Evolutionary conservation across 192 early-diverging fungal species (phyloP), one percentile per base, ranked within the genome.

Genomic region (Spinellus fusiger): DNA sequence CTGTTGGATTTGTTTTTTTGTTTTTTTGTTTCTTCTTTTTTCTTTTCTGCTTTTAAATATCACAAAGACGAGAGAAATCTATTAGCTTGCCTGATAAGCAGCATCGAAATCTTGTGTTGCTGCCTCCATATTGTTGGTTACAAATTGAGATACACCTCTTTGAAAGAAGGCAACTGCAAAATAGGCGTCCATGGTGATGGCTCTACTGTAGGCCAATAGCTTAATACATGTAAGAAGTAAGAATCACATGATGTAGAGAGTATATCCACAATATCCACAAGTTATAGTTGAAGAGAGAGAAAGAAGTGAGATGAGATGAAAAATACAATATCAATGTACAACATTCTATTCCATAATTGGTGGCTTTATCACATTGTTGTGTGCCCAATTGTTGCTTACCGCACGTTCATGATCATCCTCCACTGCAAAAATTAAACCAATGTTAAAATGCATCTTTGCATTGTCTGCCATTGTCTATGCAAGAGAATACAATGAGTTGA

Each of bases 361-460:
- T 62, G 22, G 15, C 25, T 23, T n/a, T 33, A 9, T 32, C n/a
- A 18, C 31, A 37, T 28, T 55, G n/a, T 54, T 18, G 12, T 55
- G 52, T 51, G 23, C 26, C 26, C 20, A 35, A 61, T 18, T 26
- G 54, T 47, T 53, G 84, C 89, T 79, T 82, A 98, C 92, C 68
- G 94, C 96, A 61, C 77, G 81, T 22, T 87, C 77, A 69, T 86
- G 77, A 57, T 93, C 80, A 16, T 83, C 83, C 37, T 90, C 58
- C 25, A 85, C 88, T 3, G 91, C 79, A 51, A 84, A 83, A 38
- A 89, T 81, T 59, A 94, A 84, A 6, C 89, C 93, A 69, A 96
- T 92, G 73, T 96, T 98, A 75, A 97, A 98, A 72, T 94, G 92
- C 50, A 97, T 94, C 74, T 94, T 95, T 35, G 94, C 86, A 16